phyloP scores from a whole-genome alignment of 2,329 filamentous ascomycete species.

The Drechslerella dactyloides region DNA sequence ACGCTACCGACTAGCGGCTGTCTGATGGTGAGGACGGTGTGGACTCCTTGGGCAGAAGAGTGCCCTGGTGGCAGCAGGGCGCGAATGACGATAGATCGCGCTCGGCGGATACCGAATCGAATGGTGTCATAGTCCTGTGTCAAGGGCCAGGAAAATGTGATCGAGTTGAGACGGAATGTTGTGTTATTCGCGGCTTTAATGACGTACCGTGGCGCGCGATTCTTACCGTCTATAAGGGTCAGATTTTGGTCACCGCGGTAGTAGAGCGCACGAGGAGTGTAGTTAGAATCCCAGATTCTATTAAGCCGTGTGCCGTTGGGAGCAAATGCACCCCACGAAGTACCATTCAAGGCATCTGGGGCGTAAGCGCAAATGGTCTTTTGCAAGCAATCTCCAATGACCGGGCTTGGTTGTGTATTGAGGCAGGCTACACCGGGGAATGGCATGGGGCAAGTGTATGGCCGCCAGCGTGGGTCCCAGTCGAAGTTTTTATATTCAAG shows the following conservation, averaged over 20 bases:
- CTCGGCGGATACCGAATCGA: neutral
- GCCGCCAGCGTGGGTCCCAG: constrained; percentile 31
- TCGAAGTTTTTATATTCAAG: constrained; percentile 8
- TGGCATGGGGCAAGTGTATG: constrained; percentile 24
- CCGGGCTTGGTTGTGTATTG: neutral
- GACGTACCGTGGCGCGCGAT: constrained; percentile 14
- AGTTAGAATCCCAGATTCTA: neutral
- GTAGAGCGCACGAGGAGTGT: constrained; percentile 29
- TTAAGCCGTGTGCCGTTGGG: no score
- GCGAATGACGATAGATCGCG: constrained; percentile 21
- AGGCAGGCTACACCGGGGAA: constrained; percentile 26
- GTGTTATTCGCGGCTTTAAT: neutral
- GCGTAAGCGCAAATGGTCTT: constrained; percentile 31
- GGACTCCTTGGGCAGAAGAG: neutral
- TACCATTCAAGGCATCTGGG: neutral
- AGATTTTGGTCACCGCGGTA: constrained; percentile 27
- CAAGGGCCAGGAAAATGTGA: constrained; percentile 25
- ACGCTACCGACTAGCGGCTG: neutral
- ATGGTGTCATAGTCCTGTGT: neutral
- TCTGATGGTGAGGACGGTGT: constrained; percentile 17
- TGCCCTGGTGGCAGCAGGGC: neutral
- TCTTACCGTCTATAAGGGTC: neutral
- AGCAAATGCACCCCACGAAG: no score
- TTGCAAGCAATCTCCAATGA: constrained; percentile 9
- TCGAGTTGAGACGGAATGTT: constrained; percentile 21